Percentiles rank a stretch among this genome's conserved stretches.
Conservation (phyloP, 352 stramenopile species). For the Phytophthora vignae region DNA sequence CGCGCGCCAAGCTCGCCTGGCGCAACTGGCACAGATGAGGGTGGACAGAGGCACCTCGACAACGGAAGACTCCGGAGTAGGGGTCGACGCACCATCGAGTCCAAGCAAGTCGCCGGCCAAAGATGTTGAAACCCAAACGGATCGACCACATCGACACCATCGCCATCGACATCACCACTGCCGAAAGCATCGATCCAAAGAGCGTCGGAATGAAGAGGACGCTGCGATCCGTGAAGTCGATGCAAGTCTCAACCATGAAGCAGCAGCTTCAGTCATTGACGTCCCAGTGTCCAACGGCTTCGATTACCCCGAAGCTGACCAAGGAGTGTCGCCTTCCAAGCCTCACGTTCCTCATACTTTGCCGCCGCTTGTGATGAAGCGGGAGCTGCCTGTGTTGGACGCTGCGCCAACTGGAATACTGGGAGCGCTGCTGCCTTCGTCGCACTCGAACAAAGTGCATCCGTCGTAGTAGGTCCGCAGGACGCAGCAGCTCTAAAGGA, state of each 20-base stretch:
- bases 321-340: neutral
- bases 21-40: conserved; percentile 20
- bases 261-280: neutral
- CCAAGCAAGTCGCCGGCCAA: conserved; percentile 24
- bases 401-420: conserved; percentile 17
- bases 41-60: conserved; percentile 33
- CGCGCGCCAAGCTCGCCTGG: conserved; percentile 32
- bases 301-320: conserved; percentile 3
- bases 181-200: conserved; percentile 23
- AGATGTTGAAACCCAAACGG: conserved; percentile 38
- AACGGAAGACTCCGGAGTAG: conserved; percentile 9
- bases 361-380: conserved; percentile 32
- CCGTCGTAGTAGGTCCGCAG: conserved; percentile 11
- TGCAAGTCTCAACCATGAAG: neutral
- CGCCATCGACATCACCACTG: conserved; percentile 30
- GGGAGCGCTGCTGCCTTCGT: conserved; percentile 1
- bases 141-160: conserved; percentile 23
- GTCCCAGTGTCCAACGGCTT: neutral
- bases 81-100: neutral
- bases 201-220: conserved; percentile 10
- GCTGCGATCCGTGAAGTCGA: neutral
- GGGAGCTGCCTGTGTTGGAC: conserved; percentile 15
- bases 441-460: conserved; percentile 38
- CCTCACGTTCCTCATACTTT: conserved; percentile 20
- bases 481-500: neutral